Percentiles rank a stretch among this genome's conserved stretches.
These are phyloP conservation scores for Mariannaea elegans DNA, from an alignment of 2,329 filamentous ascomycete genomes.

Conservation along the genomic window DNA sequence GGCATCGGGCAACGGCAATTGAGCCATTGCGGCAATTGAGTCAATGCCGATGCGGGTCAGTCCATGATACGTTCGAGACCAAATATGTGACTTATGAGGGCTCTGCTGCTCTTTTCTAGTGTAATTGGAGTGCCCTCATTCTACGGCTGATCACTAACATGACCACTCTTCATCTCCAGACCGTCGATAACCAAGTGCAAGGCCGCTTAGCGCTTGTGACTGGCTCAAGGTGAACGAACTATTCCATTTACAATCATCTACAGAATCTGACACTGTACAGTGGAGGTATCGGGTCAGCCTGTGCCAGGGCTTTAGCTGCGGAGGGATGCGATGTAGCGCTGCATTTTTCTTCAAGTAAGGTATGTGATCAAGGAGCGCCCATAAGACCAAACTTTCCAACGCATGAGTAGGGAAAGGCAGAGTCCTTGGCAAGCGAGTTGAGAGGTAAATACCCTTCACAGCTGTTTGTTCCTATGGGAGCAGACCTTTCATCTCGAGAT, in stretches of 20 bases:
- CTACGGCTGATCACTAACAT: constrained; percentile 1
- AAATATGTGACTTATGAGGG: not conserved
- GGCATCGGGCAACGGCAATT: not conserved
- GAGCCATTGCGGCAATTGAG: not conserved
- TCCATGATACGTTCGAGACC: not conserved
- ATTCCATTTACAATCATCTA: not conserved
- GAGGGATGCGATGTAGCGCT: constrained; percentile 48
- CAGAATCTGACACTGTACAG: constrained; percentile 26
- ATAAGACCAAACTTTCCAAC: not conserved
- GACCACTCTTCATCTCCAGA: constrained; percentile 20
- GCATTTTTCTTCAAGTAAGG: constrained; percentile 47
- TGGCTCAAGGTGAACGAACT: constrained; percentile 28
- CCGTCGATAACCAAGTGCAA: constrained; percentile 23
- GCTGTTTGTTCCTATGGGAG: constrained; percentile 38
- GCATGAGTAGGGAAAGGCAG: constrained; percentile 40
- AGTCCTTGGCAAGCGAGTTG: constrained; percentile 40
- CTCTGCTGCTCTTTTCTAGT: not conserved
- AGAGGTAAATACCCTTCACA: constrained; percentile 34
- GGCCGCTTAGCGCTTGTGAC: constrained; percentile 33
- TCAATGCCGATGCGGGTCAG: too few relatives aligned
- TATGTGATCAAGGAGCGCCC: constrained; percentile 12
- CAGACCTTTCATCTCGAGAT: constrained; percentile 41
- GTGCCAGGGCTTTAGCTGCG: constrained; percentile 44
- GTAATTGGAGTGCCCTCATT: not conserved
- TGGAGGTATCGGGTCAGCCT: constrained; percentile 46